phyloP scores from a whole-genome alignment of 2,329 filamentous ascomycete species.

The Neodidymelliopsis sp. region DNA sequence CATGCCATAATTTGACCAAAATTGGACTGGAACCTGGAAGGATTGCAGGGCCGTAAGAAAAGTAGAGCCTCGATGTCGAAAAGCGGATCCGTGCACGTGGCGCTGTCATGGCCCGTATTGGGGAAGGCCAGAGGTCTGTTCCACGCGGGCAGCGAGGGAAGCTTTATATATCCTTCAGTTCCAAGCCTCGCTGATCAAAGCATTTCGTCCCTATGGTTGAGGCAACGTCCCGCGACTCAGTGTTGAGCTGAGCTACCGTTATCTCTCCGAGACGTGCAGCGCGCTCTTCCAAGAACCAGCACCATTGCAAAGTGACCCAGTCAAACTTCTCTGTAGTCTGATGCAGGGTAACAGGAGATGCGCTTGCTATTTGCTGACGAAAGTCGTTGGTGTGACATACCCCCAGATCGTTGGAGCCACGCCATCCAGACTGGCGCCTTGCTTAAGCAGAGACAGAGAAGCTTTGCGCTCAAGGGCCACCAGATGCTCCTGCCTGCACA shows the following conservation, averaged over 20 bases:
- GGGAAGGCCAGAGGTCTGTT: conserved; percentile 31
- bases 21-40: neutral
- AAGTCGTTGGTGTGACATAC: neutral
- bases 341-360: conserved; percentile 6
- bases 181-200: conserved; percentile 33
- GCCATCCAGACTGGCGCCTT: neutral
- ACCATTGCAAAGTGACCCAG: neutral
- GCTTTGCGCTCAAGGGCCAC: neutral
- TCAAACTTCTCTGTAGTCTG: conserved; percentile 1
- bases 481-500: conserved; percentile 13
- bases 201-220: conserved; percentile 24
- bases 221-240: conserved; percentile 8
- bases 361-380: conserved; percentile 1
- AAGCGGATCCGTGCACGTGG: conserved; percentile 31
- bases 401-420: neutral
- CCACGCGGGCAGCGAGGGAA: conserved; percentile 34
- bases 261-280: conserved; percentile 16
- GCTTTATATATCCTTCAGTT: conserved; percentile 37
- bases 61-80: conserved; percentile 13
- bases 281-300: conserved; percentile 9
- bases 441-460: conserved; percentile 11
- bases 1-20: neutral
- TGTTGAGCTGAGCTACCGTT: conserved; percentile 20
- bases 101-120: conserved; percentile 33
- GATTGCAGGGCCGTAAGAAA: neutral